Evolutionary conservation across 192 early-diverging fungal genomes (phyloP), one percentile per base, ranked within the genome.

Genomic region (Linnemannia exigua): DNA sequence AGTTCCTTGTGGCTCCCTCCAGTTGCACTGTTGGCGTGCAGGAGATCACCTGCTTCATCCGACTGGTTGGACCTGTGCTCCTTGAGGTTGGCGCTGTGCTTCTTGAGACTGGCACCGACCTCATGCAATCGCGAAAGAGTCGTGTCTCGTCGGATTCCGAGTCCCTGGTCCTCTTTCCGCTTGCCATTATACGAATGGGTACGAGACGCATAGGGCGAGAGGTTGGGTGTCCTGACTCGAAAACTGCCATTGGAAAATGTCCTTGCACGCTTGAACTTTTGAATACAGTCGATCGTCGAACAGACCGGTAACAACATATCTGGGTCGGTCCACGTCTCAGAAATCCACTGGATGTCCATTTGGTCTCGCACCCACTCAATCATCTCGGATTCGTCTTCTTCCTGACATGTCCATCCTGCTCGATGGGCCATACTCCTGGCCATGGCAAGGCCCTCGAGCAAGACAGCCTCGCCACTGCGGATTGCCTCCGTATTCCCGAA

Each of bases 341-440:
- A 44, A 25, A 68, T 67, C 84, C 84, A 86, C 37, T 74, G 78
- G 54, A 86, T 80, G 25, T 37, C 44, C 84, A 86, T 80, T 33
- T 86, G 68, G 38, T 86, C 84, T 0, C 84, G 74, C 4, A 86
- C 84, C 84, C 84, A 86, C 33, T 86, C 84, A 8, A 86, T 71
- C 84, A 86, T 86, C 35, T 75, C 74, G 38, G 74, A 44, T n/a
- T 86, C 84, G 50, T 86, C 74, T 33, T 86, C 84, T 8, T 51
- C 84, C 41, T 80, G 74, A 69, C 84, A 86, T 0, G 41, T 80
- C 84, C 84, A 86, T 17, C 78, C 78, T n/a, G 70, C 78, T 51
- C 58, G 35, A 11, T 70, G 31, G 6, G 84, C 84, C 75, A 86
- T 79, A 9, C 63, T 35, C 68, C 84, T 41, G 8, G 84, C 84